Percentiles rank a stretch among this genome's conserved stretches.
These are phyloP conservation scores for Fusarium ambrosium DNA, from an alignment of 2,329 filamentous ascomycete genomes.

Conservation along the genomic window DNA sequence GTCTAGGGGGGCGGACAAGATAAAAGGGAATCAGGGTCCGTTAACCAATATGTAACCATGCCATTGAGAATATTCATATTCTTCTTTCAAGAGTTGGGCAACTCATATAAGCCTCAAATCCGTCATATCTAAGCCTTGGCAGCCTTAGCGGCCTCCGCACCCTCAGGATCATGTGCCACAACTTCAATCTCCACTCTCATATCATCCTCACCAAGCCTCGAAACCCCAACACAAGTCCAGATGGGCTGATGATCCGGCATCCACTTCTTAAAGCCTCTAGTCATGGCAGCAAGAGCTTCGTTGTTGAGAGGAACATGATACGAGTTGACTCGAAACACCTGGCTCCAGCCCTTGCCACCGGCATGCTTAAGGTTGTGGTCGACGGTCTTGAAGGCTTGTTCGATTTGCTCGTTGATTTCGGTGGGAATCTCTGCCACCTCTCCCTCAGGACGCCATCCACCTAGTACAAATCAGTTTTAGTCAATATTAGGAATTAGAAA, in stretches of 20 bases:
- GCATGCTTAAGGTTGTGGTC: not conserved
- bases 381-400: not conserved
- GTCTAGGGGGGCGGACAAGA: not conserved
- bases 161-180: slow-evolving; percentile 9
- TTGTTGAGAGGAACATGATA: not conserved
- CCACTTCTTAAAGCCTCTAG: not conserved
- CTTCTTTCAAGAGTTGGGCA: not conserved
- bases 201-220: not conserved
- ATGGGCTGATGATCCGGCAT: slow-evolving; percentile 5
- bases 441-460: not conserved
- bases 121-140: not conserved
- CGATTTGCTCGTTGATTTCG: slow-evolving; percentile 11
- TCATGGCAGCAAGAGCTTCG: not conserved
- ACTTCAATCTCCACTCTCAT: slow-evolving; percentile 20
- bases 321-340: not conserved
- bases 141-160: not conserved
- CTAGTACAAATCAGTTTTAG: not conserved
- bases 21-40: not conserved
- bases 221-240: slow-evolving; percentile 4
- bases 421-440: not conserved
- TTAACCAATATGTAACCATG: not conserved
- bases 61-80: rapidly evolving
- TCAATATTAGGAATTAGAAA: not conserved
- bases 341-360: not conserved
- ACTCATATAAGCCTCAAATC: no score